A percentile compares a stretch with the other conserved stretches of the same genome.
phyloP scores from a whole-genome alignment of 208 protist species.

The Cochliopodium minus region DNA sequence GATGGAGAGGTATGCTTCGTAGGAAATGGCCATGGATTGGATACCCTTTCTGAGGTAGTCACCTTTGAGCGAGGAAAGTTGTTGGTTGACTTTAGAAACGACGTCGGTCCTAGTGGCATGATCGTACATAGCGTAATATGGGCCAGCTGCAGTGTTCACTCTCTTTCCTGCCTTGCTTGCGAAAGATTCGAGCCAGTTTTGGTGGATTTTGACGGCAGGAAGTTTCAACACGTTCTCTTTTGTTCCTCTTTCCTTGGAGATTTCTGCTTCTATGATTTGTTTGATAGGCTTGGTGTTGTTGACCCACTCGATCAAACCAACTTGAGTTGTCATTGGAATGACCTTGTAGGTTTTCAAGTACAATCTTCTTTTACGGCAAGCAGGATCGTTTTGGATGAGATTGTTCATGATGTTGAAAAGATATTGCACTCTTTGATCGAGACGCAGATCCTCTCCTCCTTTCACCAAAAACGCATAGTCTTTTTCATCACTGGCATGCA shows the following conservation, averaged over 20 bases:
- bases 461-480: constrained; percentile 65
- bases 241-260: constrained; percentile 8
- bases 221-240: background rate
- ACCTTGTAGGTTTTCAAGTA: constrained; percentile 51
- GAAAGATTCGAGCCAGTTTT: background rate
- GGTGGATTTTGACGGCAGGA: background rate
- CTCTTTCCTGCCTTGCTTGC: background rate
- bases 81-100: no score
- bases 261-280: constrained; percentile 32
- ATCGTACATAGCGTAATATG: no score
- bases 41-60: constrained; percentile 18
- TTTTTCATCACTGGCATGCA: constrained; percentile 50
- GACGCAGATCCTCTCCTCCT: constrained; percentile 70
- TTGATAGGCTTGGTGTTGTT: constrained; percentile 46
- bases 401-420: constrained; percentile 62
- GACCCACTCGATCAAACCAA: constrained; percentile 73
- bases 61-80: background rate
- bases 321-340: constrained; percentile 49
- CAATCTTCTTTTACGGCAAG: constrained; percentile 16
- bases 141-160: no score
- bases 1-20: constrained; percentile 41
- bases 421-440: constrained; percentile 72
- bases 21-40: constrained; percentile 26
- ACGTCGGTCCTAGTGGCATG: no score
- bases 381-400: constrained; percentile 17